These are phyloP conservation scores for Botrytis fabae DNA, from an alignment of 2,329 filamentous ascomycete genomes.

Conservation along the genomic window DNA sequence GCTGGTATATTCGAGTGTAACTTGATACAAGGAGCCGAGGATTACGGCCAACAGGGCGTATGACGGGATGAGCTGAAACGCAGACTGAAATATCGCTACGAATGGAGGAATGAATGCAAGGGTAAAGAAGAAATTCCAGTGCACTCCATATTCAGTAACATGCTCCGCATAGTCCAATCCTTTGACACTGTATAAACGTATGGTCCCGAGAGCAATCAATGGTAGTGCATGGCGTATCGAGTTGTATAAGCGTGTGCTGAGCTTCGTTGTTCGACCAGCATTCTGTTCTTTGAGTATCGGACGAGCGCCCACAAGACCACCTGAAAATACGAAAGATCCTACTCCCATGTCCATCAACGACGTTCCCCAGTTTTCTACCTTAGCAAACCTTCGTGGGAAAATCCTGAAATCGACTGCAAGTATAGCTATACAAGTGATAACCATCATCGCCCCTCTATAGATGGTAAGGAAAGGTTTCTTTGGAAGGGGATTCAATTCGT, in stretches of 20 bases:
- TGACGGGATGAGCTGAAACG: constrained; percentile 69
- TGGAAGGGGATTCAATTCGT: constrained; percentile 58
- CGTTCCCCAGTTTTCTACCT: constrained; percentile 98
- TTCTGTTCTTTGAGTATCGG: constrained; percentile 70
- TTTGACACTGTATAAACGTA: constrained; percentile 87
- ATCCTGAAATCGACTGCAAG: constrained; percentile 94
- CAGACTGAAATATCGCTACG: constrained; percentile 76
- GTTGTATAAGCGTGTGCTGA: constrained; percentile 59
- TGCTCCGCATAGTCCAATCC: constrained; percentile 95
- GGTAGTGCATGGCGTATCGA: constrained; percentile 82
- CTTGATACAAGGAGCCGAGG: constrained; percentile 70
- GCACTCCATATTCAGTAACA: constrained; percentile 94
- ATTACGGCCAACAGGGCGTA: constrained; percentile 73
- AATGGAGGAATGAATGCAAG: constrained; percentile 86
- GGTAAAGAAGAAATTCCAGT: constrained; percentile 99
- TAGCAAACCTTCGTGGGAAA: constrained; percentile 92
- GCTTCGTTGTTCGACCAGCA: constrained; percentile 50
- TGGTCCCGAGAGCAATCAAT: constrained; percentile 73
- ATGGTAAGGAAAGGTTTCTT: constrained; percentile 90
- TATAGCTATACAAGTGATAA: constrained; percentile 85
- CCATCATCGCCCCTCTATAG: constrained; percentile 89
- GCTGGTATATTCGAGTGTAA: constrained; percentile 71
- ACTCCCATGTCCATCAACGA: constrained; percentile 99
- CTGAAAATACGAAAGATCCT: constrained; percentile 94
- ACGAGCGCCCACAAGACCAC: constrained; percentile 85